These are phyloP conservation scores for Geosmithia morbida DNA, from an alignment of 2,329 filamentous ascomycete species.

Conservation along the genomic window DNA sequence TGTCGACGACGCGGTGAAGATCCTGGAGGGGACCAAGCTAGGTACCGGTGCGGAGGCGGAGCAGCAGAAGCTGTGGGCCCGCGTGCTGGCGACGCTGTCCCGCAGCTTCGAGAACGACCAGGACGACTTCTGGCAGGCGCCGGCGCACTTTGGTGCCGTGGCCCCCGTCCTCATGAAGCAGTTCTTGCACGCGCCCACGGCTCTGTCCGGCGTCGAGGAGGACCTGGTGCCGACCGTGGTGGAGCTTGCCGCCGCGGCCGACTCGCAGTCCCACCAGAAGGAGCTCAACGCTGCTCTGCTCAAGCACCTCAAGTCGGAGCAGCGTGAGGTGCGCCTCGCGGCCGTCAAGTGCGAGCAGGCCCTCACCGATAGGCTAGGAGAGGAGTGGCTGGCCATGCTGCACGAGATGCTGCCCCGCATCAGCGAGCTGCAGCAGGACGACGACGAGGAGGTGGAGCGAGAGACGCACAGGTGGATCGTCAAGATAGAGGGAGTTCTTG, in stretches of 20 bases:
- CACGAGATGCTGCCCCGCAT: constrained; percentile 96
- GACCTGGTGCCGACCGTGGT: constrained; percentile 62
- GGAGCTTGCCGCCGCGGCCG: constrained; percentile 56
- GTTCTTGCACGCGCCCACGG: constrained; percentile 31
- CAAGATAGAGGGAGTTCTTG: constrained; percentile 76
- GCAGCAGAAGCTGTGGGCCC: constrained; percentile 48
- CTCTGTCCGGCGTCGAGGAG: constrained; percentile 26
- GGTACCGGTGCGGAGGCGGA: too few relatives aligned
- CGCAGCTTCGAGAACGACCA: constrained; percentile 79
- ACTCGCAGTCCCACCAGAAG: constrained; percentile 83
- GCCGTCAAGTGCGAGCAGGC: constrained; percentile 71
- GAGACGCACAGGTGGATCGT: constrained; percentile 85
- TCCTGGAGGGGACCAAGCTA: constrained; percentile 33
- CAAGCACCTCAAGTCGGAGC: constrained; percentile 61
- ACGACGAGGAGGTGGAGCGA: constrained; percentile 82
- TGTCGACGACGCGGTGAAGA: constrained; percentile 56
- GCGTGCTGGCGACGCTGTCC: constrained; percentile 55
- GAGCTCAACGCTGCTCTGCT: constrained; percentile 70
- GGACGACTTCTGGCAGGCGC: constrained; percentile 91
- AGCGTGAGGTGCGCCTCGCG: constrained; percentile 58
- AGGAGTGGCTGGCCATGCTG: constrained; percentile 84
- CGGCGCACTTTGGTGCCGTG: constrained; percentile 68
- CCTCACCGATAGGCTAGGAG: constrained; percentile 66
- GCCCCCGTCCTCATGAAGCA: constrained; percentile 56
- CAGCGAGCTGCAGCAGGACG: constrained; percentile 89